Evolutionary conservation across 2,329 filamentous ascomycete genomes (phyloP).

Genomic region (Colletotrichum neosansevieriae): DNA sequence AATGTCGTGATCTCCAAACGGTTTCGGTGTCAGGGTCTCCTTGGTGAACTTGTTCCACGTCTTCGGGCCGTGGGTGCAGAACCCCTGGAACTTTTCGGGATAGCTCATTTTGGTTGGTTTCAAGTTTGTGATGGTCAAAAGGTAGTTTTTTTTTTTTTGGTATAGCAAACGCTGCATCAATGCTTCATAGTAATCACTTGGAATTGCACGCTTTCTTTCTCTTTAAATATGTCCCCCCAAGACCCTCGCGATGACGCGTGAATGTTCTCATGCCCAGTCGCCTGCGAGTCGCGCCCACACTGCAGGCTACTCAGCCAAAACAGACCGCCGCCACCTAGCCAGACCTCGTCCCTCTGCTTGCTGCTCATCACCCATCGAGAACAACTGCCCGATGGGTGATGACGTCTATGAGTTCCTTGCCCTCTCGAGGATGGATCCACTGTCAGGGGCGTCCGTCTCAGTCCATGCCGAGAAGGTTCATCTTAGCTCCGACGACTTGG

Average conservation of each 20-base stretch:
- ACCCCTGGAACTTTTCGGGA: constrained; percentile 58
- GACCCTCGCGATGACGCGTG: constrained; percentile 21
- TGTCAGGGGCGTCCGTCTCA: background rate
- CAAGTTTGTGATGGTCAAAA: background rate
- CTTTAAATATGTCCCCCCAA: background rate
- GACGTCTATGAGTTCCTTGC: constrained; percentile 32
- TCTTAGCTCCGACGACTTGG: constrained; percentile 14
- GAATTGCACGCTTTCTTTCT: background rate
- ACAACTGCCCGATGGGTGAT: constrained; percentile 21
- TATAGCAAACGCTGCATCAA: background rate
- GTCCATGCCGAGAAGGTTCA: background rate
- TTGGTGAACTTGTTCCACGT: constrained; percentile 57
- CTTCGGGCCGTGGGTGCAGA: constrained; percentile 56
- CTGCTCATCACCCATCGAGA: background rate
- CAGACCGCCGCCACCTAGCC: background rate
- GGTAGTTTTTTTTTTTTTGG: background rate
- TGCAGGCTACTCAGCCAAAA: background rate
- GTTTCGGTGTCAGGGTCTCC: constrained; percentile 52
- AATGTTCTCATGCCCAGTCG: background rate
- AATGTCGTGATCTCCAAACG: constrained; percentile 51
- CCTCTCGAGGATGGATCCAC: background rate
- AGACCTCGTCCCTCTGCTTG: no score
- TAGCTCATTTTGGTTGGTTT: constrained; percentile 53
- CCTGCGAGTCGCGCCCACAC: background rate
- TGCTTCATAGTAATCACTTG: rapidly evolving